These are phyloP conservation scores for Naematelia encephala DNA, from an alignment of 768 basidiomycete genomes.

Conservation along the genomic window DNA sequence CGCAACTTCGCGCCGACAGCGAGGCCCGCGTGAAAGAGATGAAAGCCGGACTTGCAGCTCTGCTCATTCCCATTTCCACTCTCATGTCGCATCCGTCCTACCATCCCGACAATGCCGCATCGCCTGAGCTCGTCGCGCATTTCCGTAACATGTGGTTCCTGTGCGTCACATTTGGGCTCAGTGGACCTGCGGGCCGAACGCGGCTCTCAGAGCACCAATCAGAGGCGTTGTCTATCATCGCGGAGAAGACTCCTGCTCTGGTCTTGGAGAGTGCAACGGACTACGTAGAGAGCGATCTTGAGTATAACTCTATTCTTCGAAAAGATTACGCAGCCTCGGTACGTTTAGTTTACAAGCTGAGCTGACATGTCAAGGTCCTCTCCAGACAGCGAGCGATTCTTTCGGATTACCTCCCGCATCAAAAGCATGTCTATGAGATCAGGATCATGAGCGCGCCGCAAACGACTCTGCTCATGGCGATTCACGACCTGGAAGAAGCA, in stretches of 20 bases:
- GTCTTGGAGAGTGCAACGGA: conserved; percentile 79
- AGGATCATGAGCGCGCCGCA: conserved; percentile 75
- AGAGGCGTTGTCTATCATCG: conserved; percentile 73
- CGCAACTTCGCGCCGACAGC: conserved; percentile 20
- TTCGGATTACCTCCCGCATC: conserved; percentile 60
- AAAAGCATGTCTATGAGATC: conserved; percentile 63
- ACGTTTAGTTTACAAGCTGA: conserved; percentile 10
- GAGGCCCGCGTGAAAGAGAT: conserved; percentile 53
- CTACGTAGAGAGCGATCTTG: conserved; percentile 77
- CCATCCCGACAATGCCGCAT: conserved; percentile 59
- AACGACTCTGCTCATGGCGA: conserved; percentile 74
- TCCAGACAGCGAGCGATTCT: conserved; percentile 65
- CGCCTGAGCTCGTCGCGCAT: conserved; percentile 63
- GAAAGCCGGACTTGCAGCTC: conserved; percentile 79
- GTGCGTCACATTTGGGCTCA: conserved; percentile 80
- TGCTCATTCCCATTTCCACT: conserved; percentile 86
- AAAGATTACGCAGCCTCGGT: conserved; percentile 61
- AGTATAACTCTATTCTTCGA: conserved; percentile 85
- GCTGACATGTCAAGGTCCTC: conserved; percentile 58
- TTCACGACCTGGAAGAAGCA: conserved; percentile 85
- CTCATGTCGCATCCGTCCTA: conserved; percentile 71
- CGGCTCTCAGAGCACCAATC: conserved; percentile 65
- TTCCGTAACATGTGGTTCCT: conserved; percentile 96
- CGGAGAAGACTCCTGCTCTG: conserved; percentile 77
- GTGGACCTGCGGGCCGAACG: conserved; percentile 54